phyloP scores from a whole-genome alignment of 148 eudicot species.

The Pouteria glomerata region DNA sequence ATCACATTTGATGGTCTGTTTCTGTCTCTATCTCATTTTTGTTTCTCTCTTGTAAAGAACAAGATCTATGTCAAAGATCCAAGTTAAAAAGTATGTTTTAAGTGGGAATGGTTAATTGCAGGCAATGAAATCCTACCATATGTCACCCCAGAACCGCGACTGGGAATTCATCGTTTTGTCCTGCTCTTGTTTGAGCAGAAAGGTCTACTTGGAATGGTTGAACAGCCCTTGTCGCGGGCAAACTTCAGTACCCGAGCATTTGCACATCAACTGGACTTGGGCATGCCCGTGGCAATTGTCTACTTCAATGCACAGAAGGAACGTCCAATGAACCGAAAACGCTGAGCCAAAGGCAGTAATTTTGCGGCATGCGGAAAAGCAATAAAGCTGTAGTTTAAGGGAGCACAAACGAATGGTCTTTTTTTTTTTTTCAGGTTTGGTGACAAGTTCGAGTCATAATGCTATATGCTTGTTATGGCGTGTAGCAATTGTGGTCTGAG shows the following conservation, averaged over 20 bases:
- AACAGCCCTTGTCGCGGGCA: constrained; percentile 1
- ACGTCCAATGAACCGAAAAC: constrained; percentile 5
- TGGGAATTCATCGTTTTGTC: constrained; percentile 18
- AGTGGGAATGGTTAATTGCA: constrained; percentile 1
- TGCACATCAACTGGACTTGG: constrained; percentile 7
- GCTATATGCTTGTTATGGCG: too few relatives aligned
- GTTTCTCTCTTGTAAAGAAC: not conserved
- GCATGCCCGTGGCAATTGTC: constrained; percentile 18
- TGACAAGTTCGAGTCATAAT: not conserved
- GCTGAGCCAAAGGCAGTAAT: not conserved
- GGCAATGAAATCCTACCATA: constrained; percentile 15
- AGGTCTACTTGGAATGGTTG: not conserved
- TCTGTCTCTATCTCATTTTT: not conserved
- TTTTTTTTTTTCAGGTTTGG: not conserved
- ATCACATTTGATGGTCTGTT: not conserved
- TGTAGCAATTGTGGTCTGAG: too few relatives aligned
- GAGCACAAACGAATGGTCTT: not conserved
- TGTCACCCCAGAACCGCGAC: constrained; percentile 4
- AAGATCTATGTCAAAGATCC: not conserved
- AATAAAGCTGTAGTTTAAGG: not conserved
- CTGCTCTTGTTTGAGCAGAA: constrained; percentile 11
- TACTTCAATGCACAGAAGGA: constrained; percentile 20
- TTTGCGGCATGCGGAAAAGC: not conserved
- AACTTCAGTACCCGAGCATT: constrained; percentile 16
- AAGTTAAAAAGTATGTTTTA: not conserved